A percentile compares a stretch with the other conserved stretches of the same genome.
These are phyloP conservation scores for Aspergillus sclerotioniger DNA, from an alignment of 495 filamentous ascomycete genomes.

Conservation along the genomic window DNA sequence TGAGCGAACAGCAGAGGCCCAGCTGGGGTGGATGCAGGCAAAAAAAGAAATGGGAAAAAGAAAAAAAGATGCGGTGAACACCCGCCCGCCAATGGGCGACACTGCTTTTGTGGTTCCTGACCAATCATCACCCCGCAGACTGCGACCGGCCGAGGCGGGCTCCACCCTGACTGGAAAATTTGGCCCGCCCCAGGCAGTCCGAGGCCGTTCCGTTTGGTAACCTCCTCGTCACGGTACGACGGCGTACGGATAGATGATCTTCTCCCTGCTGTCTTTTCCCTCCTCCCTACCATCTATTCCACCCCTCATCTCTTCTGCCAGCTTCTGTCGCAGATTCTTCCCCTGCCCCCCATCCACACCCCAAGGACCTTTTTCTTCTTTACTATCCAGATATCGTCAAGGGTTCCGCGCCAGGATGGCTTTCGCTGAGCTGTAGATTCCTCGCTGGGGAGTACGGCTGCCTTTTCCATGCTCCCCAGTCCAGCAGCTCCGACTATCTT, in stretches of 20 bases:
- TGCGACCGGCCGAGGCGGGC: conserved; percentile 9
- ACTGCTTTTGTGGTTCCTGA: conserved; percentile 14
- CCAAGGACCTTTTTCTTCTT: conserved; percentile 30
- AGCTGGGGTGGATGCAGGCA: conserved; percentile 5
- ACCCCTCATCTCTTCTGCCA: conserved; percentile 23
- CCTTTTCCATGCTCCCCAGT: conserved; percentile 73
- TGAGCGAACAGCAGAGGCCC: not conserved
- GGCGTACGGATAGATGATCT: conserved; percentile 18
- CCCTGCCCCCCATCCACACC: conserved; percentile 34
- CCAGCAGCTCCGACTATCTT: conserved; percentile 70
- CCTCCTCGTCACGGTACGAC: conserved; percentile 16
- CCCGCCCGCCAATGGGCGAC: conserved; percentile 30
- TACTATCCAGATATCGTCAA: conserved; percentile 71
- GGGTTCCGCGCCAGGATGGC: conserved; percentile 75
- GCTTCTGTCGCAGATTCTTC: conserved; percentile 27
- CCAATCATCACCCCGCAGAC: conserved; percentile 25
- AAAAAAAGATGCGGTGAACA: conserved; percentile 43
- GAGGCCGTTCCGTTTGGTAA: conserved; percentile 18
- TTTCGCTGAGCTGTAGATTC: conserved; percentile 91
- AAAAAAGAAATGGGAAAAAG: conserved; percentile 8
- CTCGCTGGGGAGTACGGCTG: conserved; percentile 71
- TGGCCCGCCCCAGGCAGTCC: conserved; percentile 19
- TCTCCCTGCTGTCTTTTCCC: conserved; percentile 30
- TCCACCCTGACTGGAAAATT: conserved; percentile 29
- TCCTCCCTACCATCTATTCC: conserved; percentile 26